Evolutionary conservation across 345 rosid species (phyloP), one percentile per base, ranked within the genome.

Genomic region (Clausena lansium): DNA sequence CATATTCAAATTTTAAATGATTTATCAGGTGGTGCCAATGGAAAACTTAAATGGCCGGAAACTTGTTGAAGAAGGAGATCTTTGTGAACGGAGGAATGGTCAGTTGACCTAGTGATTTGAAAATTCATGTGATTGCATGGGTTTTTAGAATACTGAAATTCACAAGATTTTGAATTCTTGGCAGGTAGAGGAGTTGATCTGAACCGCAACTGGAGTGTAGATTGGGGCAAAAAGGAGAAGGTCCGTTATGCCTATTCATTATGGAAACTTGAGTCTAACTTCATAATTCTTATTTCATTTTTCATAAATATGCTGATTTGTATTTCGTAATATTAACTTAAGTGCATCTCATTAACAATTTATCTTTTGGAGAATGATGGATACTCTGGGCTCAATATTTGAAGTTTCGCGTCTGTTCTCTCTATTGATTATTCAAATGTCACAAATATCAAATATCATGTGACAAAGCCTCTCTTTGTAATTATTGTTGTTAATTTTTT

Each of bases 171-270:
- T 69, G n/a, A 63, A 11, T 73, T 32, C 61, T 45, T 68, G 72
- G 80, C 87, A 96, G 99, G 97, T 60, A 90, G 99, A 85, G 99
- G 98, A 78, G 99, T 97, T 79, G 99, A 97, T 84, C 91, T 97
- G 71, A 94, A 97, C 84, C 86, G 99, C 75, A 97, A 97, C 65
- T 97, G 99, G 99, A 91, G 96, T 35, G 98, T 97, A 64, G 98
- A 97, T 77, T 94, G 99, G 99, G 99, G 98, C 60, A 97, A 89
- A 86, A 97, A 94, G 82, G 99, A 97, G 86, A 89, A 97, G 94
- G 99, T 94, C 35, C 60, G 69, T 52, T 54, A 15, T 79, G 61
- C 20, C 58, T 72, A 25, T 71, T 58, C 54, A 61, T 3, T 58
- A 67, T 65, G 30, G 39, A 35, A 35, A 0, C 41, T 55, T 35